Percentiles rank a stretch among this genome's conserved stretches.
These are phyloP conservation scores for Fonsecaea pedrosoi DNA, from an alignment of 2,329 filamentous ascomycete species.

Conservation along the genomic window DNA sequence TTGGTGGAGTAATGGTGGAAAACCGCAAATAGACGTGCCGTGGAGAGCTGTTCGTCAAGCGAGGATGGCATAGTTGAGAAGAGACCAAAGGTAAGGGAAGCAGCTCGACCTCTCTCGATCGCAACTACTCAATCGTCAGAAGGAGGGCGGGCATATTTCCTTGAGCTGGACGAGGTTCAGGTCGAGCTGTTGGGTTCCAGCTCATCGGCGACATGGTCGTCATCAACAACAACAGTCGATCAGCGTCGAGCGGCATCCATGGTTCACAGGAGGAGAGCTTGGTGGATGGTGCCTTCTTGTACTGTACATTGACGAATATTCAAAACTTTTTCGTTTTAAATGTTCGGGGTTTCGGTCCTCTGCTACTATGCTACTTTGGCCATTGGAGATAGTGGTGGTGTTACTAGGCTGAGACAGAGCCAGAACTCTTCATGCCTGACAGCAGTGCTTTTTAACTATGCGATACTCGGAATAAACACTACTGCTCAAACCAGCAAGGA, in stretches of 20 bases:
- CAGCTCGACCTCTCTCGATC: neutral
- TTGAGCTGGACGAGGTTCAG: neutral
- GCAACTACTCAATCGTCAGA: neutral
- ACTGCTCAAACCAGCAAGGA: neutral
- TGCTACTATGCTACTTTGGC: neutral
- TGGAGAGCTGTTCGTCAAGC: neutral
- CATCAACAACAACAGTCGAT: neutral
- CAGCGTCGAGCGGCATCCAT: neutral
- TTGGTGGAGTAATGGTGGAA: slow-evolving; percentile 19
- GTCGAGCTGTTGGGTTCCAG: neutral
- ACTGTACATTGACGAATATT: slow-evolving; percentile 31
- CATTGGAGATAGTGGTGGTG: neutral
- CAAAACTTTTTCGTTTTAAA: slow-evolving; percentile 9
- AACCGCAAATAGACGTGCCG: slow-evolving; percentile 10
- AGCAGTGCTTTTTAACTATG: neutral
- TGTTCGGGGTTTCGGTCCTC: neutral
- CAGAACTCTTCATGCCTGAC: neutral
- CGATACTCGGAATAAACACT: neutral
- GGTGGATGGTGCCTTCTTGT: slow-evolving; percentile 22
- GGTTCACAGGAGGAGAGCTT: neutral
- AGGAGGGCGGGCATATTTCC: neutral
- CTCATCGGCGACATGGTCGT: neutral
- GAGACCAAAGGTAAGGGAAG: neutral
- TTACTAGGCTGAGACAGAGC: neutral
- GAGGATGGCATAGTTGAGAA: neutral